These are phyloP conservation scores for Pinus albicaulis DNA, from an alignment of 75 land plant species.

Conservation along the genomic window DNA sequence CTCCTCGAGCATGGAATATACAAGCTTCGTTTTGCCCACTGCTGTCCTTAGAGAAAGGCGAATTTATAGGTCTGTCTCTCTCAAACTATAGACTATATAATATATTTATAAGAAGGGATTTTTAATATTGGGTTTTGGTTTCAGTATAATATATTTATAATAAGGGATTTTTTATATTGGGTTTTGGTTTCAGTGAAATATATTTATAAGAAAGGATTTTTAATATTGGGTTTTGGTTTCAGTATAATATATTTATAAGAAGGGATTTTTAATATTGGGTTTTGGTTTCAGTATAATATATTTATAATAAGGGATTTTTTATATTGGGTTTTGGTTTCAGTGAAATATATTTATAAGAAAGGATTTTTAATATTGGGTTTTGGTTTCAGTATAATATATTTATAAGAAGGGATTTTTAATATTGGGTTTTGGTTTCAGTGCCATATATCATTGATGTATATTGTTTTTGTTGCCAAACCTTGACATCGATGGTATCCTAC, in stretches of 20 bases:
- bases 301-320: too few relatives aligned
- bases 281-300: too few relatives aligned
- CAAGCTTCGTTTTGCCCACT: constrained; percentile 97
- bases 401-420: too few relatives aligned
- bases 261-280: too few relatives aligned
- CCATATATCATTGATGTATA: not conserved
- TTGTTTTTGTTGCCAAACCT: not conserved
- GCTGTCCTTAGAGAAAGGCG: constrained; percentile 96
- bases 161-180: too few relatives aligned
- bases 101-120: too few relatives aligned
- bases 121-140: too few relatives aligned
- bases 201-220: too few relatives aligned
- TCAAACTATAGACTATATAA: not conserved
- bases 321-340: not conserved
- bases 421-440: not conserved
- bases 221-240: too few relatives aligned
- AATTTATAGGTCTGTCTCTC: constrained; percentile 69
- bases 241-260: too few relatives aligned
- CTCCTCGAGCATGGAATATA: constrained; percentile 74
- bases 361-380: not conserved
- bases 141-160: too few relatives aligned
- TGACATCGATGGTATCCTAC: not conserved
- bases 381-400: not conserved
- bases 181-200: not conserved
- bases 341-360: not conserved